phyloP scores from a whole-genome alignment of 2,329 filamentous ascomycete genomes.

The Neocatenulostroma microsporum region DNA sequence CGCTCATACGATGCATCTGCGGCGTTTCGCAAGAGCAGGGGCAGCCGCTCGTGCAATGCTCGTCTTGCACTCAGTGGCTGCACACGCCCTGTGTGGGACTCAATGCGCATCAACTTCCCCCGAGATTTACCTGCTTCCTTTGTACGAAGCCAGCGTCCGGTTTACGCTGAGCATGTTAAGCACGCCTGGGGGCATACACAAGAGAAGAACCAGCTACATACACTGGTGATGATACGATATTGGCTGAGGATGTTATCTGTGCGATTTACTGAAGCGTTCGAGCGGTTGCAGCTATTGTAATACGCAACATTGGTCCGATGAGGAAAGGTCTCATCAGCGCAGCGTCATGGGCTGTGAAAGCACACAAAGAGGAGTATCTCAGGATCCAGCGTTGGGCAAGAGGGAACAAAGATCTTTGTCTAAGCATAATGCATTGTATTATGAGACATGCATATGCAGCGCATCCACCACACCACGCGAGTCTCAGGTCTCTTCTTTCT shows the following conservation, averaged over 20 bases:
- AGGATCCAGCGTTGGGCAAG: too few species aligned
- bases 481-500: neutral
- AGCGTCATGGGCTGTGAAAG: too few species aligned
- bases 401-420: neutral
- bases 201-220: too few species aligned
- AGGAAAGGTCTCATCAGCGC: too few species aligned
- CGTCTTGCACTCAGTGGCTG: constrained; percentile 56
- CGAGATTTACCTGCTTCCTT: constrained; percentile 44
- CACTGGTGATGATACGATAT: too few species aligned
- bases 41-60: constrained; percentile 54
- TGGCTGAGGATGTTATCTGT: too few species aligned
- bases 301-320: too few species aligned
- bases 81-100: constrained; percentile 53
- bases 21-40: constrained; percentile 47
- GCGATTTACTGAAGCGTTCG: too few species aligned
- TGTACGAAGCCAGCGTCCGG: constrained; percentile 31
- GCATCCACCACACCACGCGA: neutral
- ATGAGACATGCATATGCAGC: neutral
- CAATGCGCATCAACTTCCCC: constrained; percentile 39
- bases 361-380: too few species aligned
- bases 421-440: neutral
- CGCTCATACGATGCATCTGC: constrained; percentile 50
- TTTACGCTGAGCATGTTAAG: too few species aligned
- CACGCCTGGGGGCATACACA: constrained; percentile 2
- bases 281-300: too few species aligned